Evolutionary conservation across 2,329 filamentous ascomycete genomes (phyloP), one percentile per base, ranked within the genome.

Genomic region (Tolypocladium amazonense): DNA sequence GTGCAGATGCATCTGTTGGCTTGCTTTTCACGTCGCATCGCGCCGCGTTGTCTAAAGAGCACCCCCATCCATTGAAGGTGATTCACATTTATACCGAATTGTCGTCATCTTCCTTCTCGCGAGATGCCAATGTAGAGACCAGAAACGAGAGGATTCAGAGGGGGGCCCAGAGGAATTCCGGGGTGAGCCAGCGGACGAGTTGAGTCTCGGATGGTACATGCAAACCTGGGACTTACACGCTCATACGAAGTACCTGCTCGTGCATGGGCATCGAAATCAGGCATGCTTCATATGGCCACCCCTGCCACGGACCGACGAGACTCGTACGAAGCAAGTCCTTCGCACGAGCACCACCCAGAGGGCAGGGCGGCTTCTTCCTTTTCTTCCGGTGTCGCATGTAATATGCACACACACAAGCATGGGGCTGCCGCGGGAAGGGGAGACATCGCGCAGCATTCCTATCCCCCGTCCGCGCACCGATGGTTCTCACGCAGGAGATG

Each of bases 401-500:
- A 37, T 35, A 55, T 38, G 33, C 53, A 23, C 53, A 52, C 25
- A 33, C 27, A n/a, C 37, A 14, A 53, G 50, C 50, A 58, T 53
- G 56, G 56, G 43, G 43, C 30, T 25, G 39, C 43, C 56, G 56
- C 56, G 50, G 50, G 27, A 56, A 43, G 55, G 55, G 55, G 39
- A 30, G 55, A 56, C 55, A 56, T 56, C 38, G 55, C 55, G 55
- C 55, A 43, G 12, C 55, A 56, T 56, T 56, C 55, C 55, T 56
- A 37, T 39, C 55, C 55, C 39, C 55, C 55, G 55, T 20, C 38
- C 1, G 27, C 55, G 38, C 55, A 56, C 33, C 55, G 55, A 43
- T 35, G 35, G 27, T 27, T 38, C 35, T 15, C 39, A 37, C 25
- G 37, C 38, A 57, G 25, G 8, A 35, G 37, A 47, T 53, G 50